Percentiles rank a stretch among this genome's conserved stretches.
Evolutionary conservation across 2,329 filamentous ascomycete genomes (phyloP).

Genomic region (Malbranchea cinnamomea): DNA sequence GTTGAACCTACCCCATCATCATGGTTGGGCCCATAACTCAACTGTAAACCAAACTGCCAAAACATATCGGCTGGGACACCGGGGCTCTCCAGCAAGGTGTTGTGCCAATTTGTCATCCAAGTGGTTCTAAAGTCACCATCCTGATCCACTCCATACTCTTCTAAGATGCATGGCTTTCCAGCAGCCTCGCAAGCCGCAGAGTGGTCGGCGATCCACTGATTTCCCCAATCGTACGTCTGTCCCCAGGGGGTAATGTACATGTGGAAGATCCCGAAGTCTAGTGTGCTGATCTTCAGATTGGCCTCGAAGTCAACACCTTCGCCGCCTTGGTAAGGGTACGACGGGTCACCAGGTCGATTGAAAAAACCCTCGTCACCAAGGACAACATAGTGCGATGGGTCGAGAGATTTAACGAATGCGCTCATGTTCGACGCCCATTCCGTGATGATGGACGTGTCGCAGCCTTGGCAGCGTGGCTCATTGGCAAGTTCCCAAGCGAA

Average conservation of each 20-base stretch:
- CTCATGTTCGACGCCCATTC: constrained; percentile 45
- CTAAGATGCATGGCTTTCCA: constrained; percentile 27
- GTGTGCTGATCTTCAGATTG: constrained; percentile 37
- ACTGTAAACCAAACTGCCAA: constrained; percentile 24
- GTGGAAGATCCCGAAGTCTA: constrained; percentile 43
- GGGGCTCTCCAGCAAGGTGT: constrained; percentile 19
- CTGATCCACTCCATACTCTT: constrained; percentile 24
- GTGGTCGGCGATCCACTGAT: constrained; percentile 34
- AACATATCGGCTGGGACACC: constrained; percentile 24
- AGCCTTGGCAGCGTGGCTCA: constrained; percentile 49
- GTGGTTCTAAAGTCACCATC: constrained; percentile 13
- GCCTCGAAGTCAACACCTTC: constrained; percentile 39
- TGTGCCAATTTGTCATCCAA: constrained; percentile 21
- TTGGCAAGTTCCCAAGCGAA: constrained; percentile 57
- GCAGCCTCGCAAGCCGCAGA: constrained; percentile 22
- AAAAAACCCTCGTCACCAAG: constrained; percentile 51
- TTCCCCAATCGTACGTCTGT: constrained; percentile 28
- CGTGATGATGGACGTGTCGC: constrained; percentile 40
- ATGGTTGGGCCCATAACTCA: constrained; percentile 17
- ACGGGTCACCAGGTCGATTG: constrained; percentile 30
- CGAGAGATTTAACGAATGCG: constrained; percentile 48
- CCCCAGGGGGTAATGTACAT: constrained; percentile 34
- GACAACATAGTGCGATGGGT: constrained; percentile 45
- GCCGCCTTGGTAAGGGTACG: constrained; percentile 36
- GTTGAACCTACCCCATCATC: constrained; percentile 12